Conservation (phyloP, 176 grass and related monocot genomes). For the Urochloa ruziziensis region DNA sequence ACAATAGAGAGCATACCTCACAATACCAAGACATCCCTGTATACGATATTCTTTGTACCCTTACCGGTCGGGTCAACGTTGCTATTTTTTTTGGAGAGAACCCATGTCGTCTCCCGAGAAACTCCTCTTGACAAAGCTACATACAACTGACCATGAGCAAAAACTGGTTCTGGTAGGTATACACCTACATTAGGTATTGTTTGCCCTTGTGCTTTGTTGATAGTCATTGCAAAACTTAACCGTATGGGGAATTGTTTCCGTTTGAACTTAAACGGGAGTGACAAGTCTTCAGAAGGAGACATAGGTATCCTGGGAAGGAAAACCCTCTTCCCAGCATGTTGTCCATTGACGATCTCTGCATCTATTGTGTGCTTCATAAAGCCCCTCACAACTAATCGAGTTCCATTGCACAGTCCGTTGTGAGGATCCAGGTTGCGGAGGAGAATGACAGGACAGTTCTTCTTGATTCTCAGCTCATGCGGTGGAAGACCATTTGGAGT, state of each 20-base stretch:
- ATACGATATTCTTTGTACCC: neutral
- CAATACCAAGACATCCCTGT: neutral
- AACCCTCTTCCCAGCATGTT: neutral
- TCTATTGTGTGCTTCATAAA: neutral
- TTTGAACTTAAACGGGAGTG: neutral
- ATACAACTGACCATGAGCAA: neutral
- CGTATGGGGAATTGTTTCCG: neutral
- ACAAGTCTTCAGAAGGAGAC: neutral
- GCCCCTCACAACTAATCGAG: neutral
- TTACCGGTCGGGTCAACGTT: neutral
- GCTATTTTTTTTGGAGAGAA: neutral
- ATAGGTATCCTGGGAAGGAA: neutral
- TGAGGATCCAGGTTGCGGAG: neutral
- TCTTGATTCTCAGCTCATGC: neutral
- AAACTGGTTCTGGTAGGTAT: neutral
- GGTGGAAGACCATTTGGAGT: neutral
- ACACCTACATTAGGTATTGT: neutral
- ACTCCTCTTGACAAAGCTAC: neutral
- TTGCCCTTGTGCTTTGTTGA: neutral
- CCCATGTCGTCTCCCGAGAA: neutral
- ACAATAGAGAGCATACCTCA: too few species aligned
- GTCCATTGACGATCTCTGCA: neutral
- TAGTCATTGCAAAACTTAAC: neutral
- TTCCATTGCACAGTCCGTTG: neutral
- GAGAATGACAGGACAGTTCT: neutral